Evolutionary conservation across 139 green algal genomes (phyloP).

Genomic region (Pseudopediastrum boryanum): DNA sequence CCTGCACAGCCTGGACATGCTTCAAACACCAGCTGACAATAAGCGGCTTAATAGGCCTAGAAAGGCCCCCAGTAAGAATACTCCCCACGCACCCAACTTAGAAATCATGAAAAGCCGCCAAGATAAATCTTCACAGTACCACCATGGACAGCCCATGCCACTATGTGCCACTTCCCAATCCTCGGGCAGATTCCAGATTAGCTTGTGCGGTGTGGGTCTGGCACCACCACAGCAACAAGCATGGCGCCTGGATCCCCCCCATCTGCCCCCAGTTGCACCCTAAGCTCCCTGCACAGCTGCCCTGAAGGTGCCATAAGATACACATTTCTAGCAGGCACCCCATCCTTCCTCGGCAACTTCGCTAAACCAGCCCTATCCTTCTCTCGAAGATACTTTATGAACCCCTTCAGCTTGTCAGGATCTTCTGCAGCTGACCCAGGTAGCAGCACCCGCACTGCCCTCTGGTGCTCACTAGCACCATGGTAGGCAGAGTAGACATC

Average conservation of each 20-base stretch:
- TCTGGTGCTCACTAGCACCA: neutral
- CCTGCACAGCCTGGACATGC: too few species aligned
- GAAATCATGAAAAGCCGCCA: too few species aligned
- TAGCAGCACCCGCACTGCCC: slow-evolving; percentile 18
- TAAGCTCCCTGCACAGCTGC: slow-evolving; percentile 24
- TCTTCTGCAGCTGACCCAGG: too few species aligned
- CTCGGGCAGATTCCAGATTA: too few species aligned
- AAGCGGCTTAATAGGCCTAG: too few species aligned
- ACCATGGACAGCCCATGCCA: too few species aligned
- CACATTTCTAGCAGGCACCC: neutral
- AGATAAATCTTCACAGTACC: too few species aligned
- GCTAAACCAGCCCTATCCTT: slow-evolving; percentile 28
- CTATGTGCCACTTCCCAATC: neutral
- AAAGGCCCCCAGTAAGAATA: too few species aligned
- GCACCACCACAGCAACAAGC: slow-evolving; percentile 32
- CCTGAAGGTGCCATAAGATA: slow-evolving; percentile 5
- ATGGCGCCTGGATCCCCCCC: slow-evolving; percentile 1
- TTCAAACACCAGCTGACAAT: too few species aligned
- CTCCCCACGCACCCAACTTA: too few species aligned
- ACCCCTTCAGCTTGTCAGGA: slow-evolving; percentile 14
- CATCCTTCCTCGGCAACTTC: slow-evolving; percentile 28
- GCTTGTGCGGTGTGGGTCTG: too few species aligned
- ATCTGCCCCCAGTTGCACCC: slow-evolving; percentile 25
- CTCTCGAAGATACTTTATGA: slow-evolving; percentile 25
- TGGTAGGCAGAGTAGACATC: slow-evolving; percentile 21